Evolutionary conservation across 495 filamentous ascomycete genomes (phyloP), one percentile per base, ranked within the genome.

Genomic region (Terfezia boudieri): DNA sequence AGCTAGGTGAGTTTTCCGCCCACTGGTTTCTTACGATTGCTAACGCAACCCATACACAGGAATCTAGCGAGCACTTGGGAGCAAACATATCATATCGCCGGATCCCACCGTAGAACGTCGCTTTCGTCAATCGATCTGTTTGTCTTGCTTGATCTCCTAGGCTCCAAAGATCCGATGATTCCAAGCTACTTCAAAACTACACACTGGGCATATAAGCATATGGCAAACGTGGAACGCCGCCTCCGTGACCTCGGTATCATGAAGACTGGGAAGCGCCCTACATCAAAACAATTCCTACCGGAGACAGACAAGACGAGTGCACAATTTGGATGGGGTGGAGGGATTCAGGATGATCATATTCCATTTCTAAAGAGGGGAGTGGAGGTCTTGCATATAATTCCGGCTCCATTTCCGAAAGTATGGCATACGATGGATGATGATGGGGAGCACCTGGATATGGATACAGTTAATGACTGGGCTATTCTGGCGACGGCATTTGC

Each of bases 381-480:
- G 0, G 82, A 92, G 49, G 70, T 95, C 4, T 63, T 98, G 48
- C 90, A 98, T 68, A 56, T 94, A 11, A 94, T 98, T 36, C 82
- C 89, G 8, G 74, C 69, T 9, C 78, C 79, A 1, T 96, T 96
- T 61, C 90, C 90, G 10, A 26, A 53, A 0, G 85, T 93, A 6
- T 98, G 90, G 90, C 90, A 98, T 67, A 78, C 70, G 4, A 76
- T 82, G 63, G 68, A 80, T 0, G 90, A 98, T 65, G 83, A 95
- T 61, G 90, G 76, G 1, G 80, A 79, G 55, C 85, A 96, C 71
- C 64, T 98, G 50, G 86, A 98, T 68, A 67, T 82, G 60, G 72
- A 78, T 11, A 93, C 85, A 0, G 79, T 88, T 36, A 75, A 84
- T 63, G 90, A 98, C 64, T 98, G 90, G 90, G 76, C 81, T 50